A percentile compares a stretch with the other conserved stretches of the same genome.
Conservation (phyloP, 1,139 yeast species). For the Candida albicans region DNA sequence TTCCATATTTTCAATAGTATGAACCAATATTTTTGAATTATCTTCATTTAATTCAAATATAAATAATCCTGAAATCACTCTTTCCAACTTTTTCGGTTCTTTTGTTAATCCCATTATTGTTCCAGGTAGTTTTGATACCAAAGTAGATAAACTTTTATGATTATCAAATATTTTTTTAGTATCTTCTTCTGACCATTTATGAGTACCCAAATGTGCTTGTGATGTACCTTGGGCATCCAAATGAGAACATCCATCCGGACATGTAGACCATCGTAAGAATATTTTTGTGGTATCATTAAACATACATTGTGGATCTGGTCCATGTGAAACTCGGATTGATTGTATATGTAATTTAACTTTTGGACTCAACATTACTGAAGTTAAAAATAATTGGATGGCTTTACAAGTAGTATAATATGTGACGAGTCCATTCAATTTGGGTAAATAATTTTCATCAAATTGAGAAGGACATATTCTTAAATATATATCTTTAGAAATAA, state of each 20-base stretch:
- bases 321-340: conserved; percentile 28
- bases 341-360: conserved; percentile 51
- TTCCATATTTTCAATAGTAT: conserved; percentile 76
- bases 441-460: conserved; percentile 50
- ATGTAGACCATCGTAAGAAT: conserved; percentile 62
- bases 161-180: conserved; percentile 21
- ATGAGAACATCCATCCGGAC: conserved; percentile 52
- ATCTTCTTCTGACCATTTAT: conserved; percentile 40
- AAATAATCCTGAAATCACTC: conserved; percentile 68
- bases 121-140: conserved; percentile 18
- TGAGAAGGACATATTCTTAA: conserved; percentile 66
- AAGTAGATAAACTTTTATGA: conserved; percentile 17
- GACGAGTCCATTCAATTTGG: conserved; percentile 59
- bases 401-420: conserved; percentile 56
- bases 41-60: conserved; percentile 67
- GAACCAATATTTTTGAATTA: conserved; percentile 62
- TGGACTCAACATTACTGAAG: conserved; percentile 55
- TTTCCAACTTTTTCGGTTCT: conserved; percentile 37
- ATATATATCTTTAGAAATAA: conserved; percentile 52
- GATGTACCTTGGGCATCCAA: conserved; percentile 35
- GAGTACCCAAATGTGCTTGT: conserved; percentile 40
- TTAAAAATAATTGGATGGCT: conserved; percentile 54
- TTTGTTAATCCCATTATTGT: conserved; percentile 27
- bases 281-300: conserved; percentile 51
- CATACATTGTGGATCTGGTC: conserved; percentile 32